Percentiles rank a stretch among this genome's conserved stretches.
Evolutionary conservation across 2,329 filamentous ascomycete species (phyloP).

Genomic region (Ophidiomyces ophidiicola): DNA sequence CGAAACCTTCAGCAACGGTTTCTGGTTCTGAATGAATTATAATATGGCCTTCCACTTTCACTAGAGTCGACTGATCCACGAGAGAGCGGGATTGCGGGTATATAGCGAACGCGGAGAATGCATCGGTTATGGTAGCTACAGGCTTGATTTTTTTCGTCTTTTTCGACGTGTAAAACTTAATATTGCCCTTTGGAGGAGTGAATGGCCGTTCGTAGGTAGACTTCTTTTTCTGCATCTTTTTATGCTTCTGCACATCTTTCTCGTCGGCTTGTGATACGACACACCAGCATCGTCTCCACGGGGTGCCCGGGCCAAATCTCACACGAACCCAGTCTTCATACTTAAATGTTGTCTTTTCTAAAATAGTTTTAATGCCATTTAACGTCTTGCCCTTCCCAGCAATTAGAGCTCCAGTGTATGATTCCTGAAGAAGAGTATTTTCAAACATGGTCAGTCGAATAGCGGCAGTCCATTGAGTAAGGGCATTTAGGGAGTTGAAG

Average conservation of each 20-base stretch:
- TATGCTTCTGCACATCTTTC: constrained; percentile 73
- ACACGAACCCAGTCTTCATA: constrained; percentile 92
- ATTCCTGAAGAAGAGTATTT: constrained; percentile 83
- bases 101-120: constrained; percentile 85
- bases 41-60: constrained; percentile 87
- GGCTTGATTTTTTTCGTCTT: constrained; percentile 84
- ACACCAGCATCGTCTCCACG: constrained; percentile 95
- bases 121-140: constrained; percentile 82
- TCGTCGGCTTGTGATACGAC: constrained; percentile 86
- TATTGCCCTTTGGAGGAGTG: constrained; percentile 65
- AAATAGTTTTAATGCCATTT: constrained; percentile 81
- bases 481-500: constrained; percentile 86
- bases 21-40: constrained; percentile 72
- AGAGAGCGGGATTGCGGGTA: constrained; percentile 90
- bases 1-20: constrained; percentile 61
- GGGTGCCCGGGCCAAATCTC: constrained; percentile 86
- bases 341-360: constrained; percentile 65
- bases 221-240: constrained; percentile 71
- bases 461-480: constrained; percentile 90
- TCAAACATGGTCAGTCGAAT: constrained; percentile 93
- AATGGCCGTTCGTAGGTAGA: constrained; percentile 68
- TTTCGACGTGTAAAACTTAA: constrained; percentile 92
- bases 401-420: constrained; percentile 90
- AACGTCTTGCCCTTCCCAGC: constrained; percentile 82
- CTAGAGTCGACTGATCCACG: constrained; percentile 83